Percentiles rank a stretch among this genome's conserved stretches.
These are phyloP conservation scores for Metschnikowia chrysomelidarum DNA, from an alignment of 805 yeast genomes.

Conservation along the genomic window DNA sequence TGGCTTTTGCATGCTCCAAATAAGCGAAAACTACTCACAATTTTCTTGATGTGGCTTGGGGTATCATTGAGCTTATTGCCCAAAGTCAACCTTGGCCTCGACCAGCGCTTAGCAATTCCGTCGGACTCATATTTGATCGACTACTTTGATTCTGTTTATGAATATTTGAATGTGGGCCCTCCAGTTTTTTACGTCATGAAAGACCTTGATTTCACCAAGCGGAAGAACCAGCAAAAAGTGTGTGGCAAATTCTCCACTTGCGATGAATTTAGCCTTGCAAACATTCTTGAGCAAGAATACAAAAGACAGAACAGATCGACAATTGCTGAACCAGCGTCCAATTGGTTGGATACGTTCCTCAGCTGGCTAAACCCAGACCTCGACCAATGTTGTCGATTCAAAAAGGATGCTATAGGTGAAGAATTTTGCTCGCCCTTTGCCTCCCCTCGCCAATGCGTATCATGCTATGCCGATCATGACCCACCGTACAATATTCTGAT, in stretches of 20 bases:
- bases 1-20: conserved; percentile 48
- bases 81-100: conserved; percentile 71
- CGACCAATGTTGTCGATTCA: conserved; percentile 80
- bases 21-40: conserved; percentile 46
- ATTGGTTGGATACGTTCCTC: conserved; percentile 91
- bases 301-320: conserved; percentile 62
- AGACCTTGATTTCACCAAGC: conserved; percentile 58
- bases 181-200: conserved; percentile 86
- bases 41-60: conserved; percentile 64
- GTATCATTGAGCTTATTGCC: conserved; percentile 71
- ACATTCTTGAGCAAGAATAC: conserved; percentile 81
- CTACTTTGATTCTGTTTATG: conserved; percentile 75
- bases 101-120: conserved; percentile 88
- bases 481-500: conserved; percentile 68
- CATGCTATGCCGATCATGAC: conserved; percentile 62
- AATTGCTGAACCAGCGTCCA: conserved; percentile 78
- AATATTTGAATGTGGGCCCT: conserved; percentile 81
- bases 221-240: conserved; percentile 63
- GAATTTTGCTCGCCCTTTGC: conserved; percentile 67
- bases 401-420: conserved; percentile 35
- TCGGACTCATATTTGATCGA: conserved; percentile 74
- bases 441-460: conserved; percentile 68
- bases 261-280: conserved; percentile 71
- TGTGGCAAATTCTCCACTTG: conserved; percentile 91
- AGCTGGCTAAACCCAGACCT: conserved; percentile 84